Base-by-base conservation (phyloP, 2,329 filamentous ascomycete species). In the Scytalidium sp. region DNA sequence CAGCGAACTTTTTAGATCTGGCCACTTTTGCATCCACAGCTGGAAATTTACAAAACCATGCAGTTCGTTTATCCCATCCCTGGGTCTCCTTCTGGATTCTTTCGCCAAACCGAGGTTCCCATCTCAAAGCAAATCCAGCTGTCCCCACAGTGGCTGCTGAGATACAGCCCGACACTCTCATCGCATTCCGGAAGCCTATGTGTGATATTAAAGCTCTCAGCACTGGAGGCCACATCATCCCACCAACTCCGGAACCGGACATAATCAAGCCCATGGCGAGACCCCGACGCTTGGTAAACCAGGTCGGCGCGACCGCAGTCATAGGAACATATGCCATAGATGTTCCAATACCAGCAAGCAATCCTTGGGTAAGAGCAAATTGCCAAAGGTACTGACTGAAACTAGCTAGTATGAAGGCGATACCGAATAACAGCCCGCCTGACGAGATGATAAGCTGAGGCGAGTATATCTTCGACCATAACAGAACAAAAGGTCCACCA, bases 341-440 rank as follows among this genome's bases (percentile, higher is more conserved):
- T 7, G 45, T 40, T n/a, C 45, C 45, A 5, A 47, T 41, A 19
- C 45, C 45, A 4, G 40, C 19, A 15, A 47, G 8, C 10, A 47
- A 9, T 13, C 45, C 45, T 11, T 47, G 45, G 15, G 45, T 47
- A 41, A 47, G 19, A 20, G 23, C 32, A 36, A 36, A 36, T 15
- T 36, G 32, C 47, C 47, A 49, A n/a, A 49, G 41, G n/a, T 36
- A n/a, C 42, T 49, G 41, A 22, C 47, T 45, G 20, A 49, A 45
- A 32, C 41, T 46, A 13, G 47, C 47, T 15, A 49, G 27, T 29
- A 49, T 46, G 25, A 19, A 36, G 22, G 9, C 47, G n/a, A 49
- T 19, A 17, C 47, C 47, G 39, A 49, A 49, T 3, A 49, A 15
- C 17, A 39, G 13, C 3, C 41, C 47, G 15, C 47, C 47, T 13